Conservation (phyloP, 2,329 filamentous ascomycete genomes). For the Aspergillus sojae region DNA sequence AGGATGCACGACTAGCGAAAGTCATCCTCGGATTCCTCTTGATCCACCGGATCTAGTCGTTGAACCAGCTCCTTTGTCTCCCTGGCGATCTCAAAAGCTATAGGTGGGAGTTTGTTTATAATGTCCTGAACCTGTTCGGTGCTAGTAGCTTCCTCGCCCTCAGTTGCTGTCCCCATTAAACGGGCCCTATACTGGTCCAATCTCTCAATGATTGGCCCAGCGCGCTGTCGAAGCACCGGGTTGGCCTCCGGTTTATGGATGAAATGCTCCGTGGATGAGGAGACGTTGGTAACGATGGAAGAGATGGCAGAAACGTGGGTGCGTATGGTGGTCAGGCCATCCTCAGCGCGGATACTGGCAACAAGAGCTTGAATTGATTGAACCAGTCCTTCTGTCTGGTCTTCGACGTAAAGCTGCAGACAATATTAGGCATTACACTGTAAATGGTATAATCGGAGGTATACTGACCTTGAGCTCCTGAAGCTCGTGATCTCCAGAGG, state of each 20-base stretch:
- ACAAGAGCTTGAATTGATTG: conserved; percentile 83
- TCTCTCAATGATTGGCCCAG: conserved; percentile 43
- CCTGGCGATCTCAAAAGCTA: conserved; percentile 83
- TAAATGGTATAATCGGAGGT: neutral
- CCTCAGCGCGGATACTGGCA: conserved; percentile 67
- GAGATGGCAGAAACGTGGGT: conserved; percentile 72
- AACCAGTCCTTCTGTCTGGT: conserved; percentile 77
- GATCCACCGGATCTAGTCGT: conserved; percentile 46
- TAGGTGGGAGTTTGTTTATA: conserved; percentile 73
- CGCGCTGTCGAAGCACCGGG: conserved; percentile 52
- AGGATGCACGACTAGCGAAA: conserved; percentile 33
- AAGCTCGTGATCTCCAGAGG: conserved; percentile 51
- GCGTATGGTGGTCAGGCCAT: conserved; percentile 65
- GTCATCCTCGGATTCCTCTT: conserved; percentile 43
- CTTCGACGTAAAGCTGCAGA: conserved; percentile 72
- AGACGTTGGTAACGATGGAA: conserved; percentile 69
- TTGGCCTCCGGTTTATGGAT: conserved; percentile 52
- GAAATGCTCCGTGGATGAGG: conserved; percentile 64
- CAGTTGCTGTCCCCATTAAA: conserved; percentile 65
- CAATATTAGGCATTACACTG: conserved; percentile 18
- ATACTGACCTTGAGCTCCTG: conserved; percentile 62
- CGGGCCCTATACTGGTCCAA: conserved; percentile 66
- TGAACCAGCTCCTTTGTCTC: conserved; percentile 75
- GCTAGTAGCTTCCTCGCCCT: conserved; percentile 62
- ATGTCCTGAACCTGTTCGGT: conserved; percentile 57